A percentile compares a stretch with the other conserved stretches of the same genome.
Conservation (phyloP, 768 basidiomycete species). For the Mycena haematopus region DNA sequence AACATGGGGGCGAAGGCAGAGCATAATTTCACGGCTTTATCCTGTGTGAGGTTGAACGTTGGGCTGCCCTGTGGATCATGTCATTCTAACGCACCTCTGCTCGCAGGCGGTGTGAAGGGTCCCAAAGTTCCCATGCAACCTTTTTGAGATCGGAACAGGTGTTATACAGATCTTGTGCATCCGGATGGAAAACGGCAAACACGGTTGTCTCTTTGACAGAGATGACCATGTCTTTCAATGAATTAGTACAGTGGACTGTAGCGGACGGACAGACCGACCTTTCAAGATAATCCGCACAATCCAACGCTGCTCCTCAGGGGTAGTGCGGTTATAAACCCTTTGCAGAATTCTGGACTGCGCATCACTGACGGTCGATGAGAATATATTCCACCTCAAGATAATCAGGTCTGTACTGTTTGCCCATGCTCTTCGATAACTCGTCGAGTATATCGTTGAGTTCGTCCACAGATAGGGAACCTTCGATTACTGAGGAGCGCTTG, state of each 20-base stretch:
- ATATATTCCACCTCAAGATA: not conserved
- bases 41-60: slow-evolving; percentile 49
- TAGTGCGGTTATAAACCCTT: slow-evolving; percentile 77
- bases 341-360: slow-evolving; percentile 77
- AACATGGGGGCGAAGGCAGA: slow-evolving; percentile 94
- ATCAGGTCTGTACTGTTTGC: slow-evolving; percentile 66
- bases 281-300: slow-evolving; percentile 95
- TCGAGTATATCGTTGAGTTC: slow-evolving; percentile 85
- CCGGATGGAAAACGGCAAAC: slow-evolving; percentile 89
- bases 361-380: slow-evolving; percentile 56
- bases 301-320: slow-evolving; percentile 93
- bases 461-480: slow-evolving; percentile 79
- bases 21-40: slow-evolving; percentile 84
- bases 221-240: slow-evolving; percentile 79
- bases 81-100: slow-evolving; percentile 50
- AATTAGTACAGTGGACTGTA: not conserved
- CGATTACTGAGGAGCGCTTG: slow-evolving; percentile 81
- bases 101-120: slow-evolving; percentile 71
- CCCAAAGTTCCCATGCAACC: slow-evolving; percentile 88
- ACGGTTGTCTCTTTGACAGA: slow-evolving; percentile 95
- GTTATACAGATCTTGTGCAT: slow-evolving; percentile 93
- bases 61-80: not conserved
- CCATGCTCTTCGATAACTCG: slow-evolving; percentile 71
- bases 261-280: slow-evolving; percentile 53
- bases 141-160: slow-evolving; percentile 96